Conservation (phyloP, 2,329 filamentous ascomycete genomes). For the Xylaria sp. region DNA sequence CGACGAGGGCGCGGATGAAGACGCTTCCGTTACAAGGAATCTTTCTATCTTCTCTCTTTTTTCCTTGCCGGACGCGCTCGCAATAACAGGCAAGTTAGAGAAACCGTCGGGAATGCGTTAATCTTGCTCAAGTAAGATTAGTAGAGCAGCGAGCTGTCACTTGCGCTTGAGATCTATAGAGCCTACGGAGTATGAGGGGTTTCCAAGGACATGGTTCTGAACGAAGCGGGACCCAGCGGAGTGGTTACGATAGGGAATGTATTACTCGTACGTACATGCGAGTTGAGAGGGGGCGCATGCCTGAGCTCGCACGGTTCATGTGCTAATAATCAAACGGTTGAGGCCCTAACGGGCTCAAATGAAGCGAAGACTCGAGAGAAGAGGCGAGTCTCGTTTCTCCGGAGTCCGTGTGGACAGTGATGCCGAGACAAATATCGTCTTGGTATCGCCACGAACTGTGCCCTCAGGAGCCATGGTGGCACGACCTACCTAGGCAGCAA, state of each 20-base stretch:
- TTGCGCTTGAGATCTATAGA: neutral
- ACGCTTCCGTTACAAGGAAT: neutral
- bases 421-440: slow-evolving; percentile 11
- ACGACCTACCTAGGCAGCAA: neutral
- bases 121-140: neutral
- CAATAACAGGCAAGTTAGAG: neutral
- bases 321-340: slow-evolving; percentile 19
- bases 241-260: neutral
- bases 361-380: slow-evolving; percentile 8
- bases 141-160: neutral
- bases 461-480: neutral
- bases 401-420: neutral
- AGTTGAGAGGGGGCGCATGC: slow-evolving; percentile 5
- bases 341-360: slow-evolving; percentile 4
- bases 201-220: neutral
- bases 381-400: slow-evolving; percentile 2
- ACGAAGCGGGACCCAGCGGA: neutral
- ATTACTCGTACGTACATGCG: neutral
- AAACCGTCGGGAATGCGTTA: neutral
- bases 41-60: neutral
- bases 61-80: neutral
- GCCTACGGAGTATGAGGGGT: neutral
- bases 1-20: neutral
- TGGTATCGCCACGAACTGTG: neutral
- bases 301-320: slow-evolving; percentile 15